Conservation (phyloP, 352 stramenopile species). For the Phytophthora rubi region DNA sequence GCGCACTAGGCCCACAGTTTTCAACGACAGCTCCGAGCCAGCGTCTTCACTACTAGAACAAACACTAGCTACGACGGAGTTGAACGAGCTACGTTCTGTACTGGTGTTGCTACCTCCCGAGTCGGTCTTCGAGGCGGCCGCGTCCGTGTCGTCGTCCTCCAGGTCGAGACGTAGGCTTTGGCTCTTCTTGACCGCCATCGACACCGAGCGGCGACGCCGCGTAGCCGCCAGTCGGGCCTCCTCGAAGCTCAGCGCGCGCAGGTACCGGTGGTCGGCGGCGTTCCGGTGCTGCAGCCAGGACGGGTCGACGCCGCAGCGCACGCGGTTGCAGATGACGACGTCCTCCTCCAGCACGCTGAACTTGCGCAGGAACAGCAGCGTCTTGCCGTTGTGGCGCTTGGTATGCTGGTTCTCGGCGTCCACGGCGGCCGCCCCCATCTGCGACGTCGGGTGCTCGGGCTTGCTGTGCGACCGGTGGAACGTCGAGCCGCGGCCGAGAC, state of each 20-base stretch:
- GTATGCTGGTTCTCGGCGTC: slow-evolving; percentile 46
- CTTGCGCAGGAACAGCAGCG: slow-evolving; percentile 65
- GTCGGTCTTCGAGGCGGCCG: not conserved
- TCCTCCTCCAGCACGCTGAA: slow-evolving; percentile 72
- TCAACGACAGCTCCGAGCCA: slow-evolving; percentile 13
- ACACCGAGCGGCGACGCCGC: slow-evolving; percentile 39
- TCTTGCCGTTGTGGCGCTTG: slow-evolving; percentile 48
- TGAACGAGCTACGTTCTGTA: slow-evolving; percentile 30
- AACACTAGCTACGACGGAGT: slow-evolving; percentile 14
- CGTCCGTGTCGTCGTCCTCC: slow-evolving; percentile 2
- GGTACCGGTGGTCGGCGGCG: slow-evolving; percentile 45
- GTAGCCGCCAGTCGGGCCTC: slow-evolving; percentile 52
- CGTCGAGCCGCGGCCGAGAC: slow-evolving; percentile 29
- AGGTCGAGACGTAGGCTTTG: slow-evolving; percentile 23
- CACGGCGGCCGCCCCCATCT: slow-evolving; percentile 58
- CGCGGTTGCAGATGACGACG: slow-evolving; percentile 75
- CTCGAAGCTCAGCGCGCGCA: slow-evolving; percentile 61
- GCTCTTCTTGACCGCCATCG: slow-evolving; percentile 29
- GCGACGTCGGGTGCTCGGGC: slow-evolving; percentile 63
- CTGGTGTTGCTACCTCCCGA: slow-evolving; percentile 27
- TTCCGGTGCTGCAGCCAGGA: slow-evolving; percentile 50
- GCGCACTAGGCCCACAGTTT: slow-evolving; percentile 16
- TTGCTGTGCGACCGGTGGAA: slow-evolving; percentile 65
- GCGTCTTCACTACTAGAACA: slow-evolving; percentile 11
- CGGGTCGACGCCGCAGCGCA: slow-evolving; percentile 62